These are phyloP conservation scores for Leccinellum luteum DNA, from an alignment of 768 basidiomycete species.

Conservation along the genomic window DNA sequence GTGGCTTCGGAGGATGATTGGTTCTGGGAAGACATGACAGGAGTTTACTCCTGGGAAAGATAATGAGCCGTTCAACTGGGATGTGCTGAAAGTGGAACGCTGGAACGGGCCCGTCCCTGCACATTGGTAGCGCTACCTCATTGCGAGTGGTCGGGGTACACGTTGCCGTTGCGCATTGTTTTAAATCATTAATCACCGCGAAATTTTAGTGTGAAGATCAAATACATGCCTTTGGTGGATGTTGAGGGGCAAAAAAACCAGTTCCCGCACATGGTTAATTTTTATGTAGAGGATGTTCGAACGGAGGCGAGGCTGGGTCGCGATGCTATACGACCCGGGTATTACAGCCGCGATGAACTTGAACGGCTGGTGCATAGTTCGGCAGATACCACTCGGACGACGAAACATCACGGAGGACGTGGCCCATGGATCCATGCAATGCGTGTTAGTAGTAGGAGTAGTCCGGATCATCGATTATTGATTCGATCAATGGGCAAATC, in stretches of 20 bases:
- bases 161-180: not conserved
- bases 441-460: not conserved
- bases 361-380: not conserved
- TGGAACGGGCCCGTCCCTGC: not conserved
- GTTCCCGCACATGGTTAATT: not conserved
- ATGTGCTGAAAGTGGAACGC: not conserved
- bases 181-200: not conserved
- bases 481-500: not conserved
- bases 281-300: not conserved
- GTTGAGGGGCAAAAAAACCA: not conserved
- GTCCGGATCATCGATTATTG: not conserved
- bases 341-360: not conserved
- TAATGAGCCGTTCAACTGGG: not conserved
- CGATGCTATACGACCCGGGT: too few relatives aligned
- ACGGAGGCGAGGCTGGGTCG: not conserved
- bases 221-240: not conserved
- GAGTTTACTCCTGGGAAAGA: not conserved
- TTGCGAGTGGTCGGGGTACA: not conserved
- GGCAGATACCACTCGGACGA: not conserved
- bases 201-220: not conserved
- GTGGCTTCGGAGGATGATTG: constrained; percentile 8
- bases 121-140: not conserved
- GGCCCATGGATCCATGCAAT: too few relatives aligned
- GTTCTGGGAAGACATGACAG: constrained; percentile 12
- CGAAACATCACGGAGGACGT: not conserved